Base-by-base conservation (phyloP, 2,329 filamentous ascomycete species). In the Hymenoscyphus fraxineus region DNA sequence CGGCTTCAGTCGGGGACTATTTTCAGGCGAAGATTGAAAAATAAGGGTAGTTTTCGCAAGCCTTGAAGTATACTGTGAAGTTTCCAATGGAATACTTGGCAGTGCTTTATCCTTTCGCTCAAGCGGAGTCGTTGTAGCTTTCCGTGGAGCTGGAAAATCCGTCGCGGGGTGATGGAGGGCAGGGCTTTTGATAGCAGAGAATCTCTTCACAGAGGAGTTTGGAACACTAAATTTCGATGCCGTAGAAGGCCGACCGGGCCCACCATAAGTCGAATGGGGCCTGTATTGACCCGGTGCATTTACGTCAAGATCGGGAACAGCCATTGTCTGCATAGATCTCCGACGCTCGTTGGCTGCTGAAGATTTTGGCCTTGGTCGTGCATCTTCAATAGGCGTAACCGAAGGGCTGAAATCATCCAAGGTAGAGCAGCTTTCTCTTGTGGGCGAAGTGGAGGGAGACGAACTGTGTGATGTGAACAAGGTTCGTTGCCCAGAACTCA, bases 401-500 rank as follows among this genome's bases (percentile, higher is more conserved):
- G 63, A 44, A 9, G 65, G 57, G 2, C 62, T 32, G 15, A 40
- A 51, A n/a, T 74, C 71, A 31, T 74, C 73, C 35, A 70, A 69
- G 12, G 66, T 66, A 35, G 76, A 76, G 63, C 85, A 86, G 62
- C 78, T 84, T 41, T 83, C 82, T 13, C 80, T 77, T 0, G 80
- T 80, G 0, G 86, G 86, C 1, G 86, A 88, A 63, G 78, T 80
- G 16, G 83, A 79, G 2, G 84, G 83, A 0, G 86, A 88, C 0
- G 85, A 87, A 38, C 79, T 81, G 19, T 82, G 80, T 0, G 86
- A 88, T 1, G 85, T 88, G 7, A 87, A 72, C 32, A 85, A 76
- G 2, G 86, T 88, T 64, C 83, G 80, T 71, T 88, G 85, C 6
- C 83, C 83, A 5, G 84, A 86, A 1, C 86, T 88, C 47, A 86